Percentiles rank a stretch among this genome's conserved stretches.
These are phyloP conservation scores for Cornus suecica DNA, from an alignment of 148 eudicot species.

Conservation along the genomic window DNA sequence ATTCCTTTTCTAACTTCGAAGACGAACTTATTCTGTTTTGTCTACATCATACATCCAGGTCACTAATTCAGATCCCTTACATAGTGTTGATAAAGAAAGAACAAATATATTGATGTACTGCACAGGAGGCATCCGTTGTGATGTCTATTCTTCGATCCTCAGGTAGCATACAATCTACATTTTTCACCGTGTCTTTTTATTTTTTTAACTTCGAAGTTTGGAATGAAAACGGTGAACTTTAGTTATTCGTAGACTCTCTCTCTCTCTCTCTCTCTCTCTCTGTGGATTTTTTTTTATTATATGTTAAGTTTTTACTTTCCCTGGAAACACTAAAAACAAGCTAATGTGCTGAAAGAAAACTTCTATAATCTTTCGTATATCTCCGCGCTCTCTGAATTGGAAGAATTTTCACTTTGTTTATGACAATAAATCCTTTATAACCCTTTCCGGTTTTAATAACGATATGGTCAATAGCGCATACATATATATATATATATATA, in stretches of 20 bases:
- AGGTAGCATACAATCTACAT: constrained; percentile 35
- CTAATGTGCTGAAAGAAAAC: neutral
- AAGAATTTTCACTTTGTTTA: neutral
- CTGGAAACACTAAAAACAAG: neutral
- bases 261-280: too few species aligned
- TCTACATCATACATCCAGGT: constrained; percentile 36
- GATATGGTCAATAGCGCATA: too few species aligned
- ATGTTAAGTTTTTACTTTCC: neutral
- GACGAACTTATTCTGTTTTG: neutral
- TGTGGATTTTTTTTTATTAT: constrained; percentile 5
- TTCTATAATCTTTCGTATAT: neutral
- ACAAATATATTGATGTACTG: constrained; percentile 93
- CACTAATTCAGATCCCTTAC: constrained; percentile 73
- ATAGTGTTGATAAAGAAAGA: constrained; percentile 66
- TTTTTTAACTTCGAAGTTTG: neutral
- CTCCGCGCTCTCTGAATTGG: neutral
- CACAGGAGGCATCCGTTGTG: constrained; percentile 97
- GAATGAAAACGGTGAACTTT: constrained; percentile 1
- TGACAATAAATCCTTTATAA: neutral
- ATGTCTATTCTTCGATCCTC: constrained; percentile 88
- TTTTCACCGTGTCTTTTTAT: constrained; percentile 8
- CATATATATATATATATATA: too few species aligned
- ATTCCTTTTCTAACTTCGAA: neutral
- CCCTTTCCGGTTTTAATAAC: neutral
- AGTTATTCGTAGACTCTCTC: neutral